Evolutionary conservation across 169 alveolate genomes (phyloP).

Genomic region (Theileria equi): DNA sequence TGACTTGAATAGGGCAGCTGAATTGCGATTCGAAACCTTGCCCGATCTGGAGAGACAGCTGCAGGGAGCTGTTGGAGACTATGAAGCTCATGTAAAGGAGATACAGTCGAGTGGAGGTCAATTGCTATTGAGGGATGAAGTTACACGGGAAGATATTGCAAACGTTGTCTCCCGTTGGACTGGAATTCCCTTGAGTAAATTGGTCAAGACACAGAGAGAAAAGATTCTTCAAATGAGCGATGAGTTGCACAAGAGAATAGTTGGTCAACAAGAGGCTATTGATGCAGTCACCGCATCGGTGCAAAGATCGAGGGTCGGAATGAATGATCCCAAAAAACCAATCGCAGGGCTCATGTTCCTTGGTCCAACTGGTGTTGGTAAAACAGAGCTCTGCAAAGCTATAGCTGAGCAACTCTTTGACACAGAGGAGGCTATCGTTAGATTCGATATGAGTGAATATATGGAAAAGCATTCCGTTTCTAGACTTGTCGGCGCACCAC

Average conservation of each 20-base stretch:
- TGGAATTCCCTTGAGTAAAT: constrained; percentile 81
- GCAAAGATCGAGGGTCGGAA: constrained; percentile 85
- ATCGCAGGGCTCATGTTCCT: constrained; percentile 85
- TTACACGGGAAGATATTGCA: constrained; percentile 82
- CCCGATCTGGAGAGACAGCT: constrained; percentile 82
- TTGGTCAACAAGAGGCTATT: constrained; percentile 83
- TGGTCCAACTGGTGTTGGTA: constrained; percentile 92
- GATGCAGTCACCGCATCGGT: constrained; percentile 77
- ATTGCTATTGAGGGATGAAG: constrained; percentile 76
- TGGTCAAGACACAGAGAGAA: constrained; percentile 79
- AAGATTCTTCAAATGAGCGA: constrained; percentile 75
- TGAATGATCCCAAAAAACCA: constrained; percentile 86
- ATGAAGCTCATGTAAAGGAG: constrained; percentile 66
- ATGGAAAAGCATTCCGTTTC: constrained; percentile 89
- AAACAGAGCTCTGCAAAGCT: constrained; percentile 87
- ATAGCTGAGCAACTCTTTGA: constrained; percentile 86
- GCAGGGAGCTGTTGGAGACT: constrained; percentile 62
- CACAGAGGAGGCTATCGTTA: constrained; percentile 77
- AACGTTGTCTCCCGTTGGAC: constrained; percentile 83
- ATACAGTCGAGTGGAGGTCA: constrained; percentile 58
- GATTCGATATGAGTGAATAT: constrained; percentile 88
- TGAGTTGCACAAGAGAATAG: constrained; percentile 75
- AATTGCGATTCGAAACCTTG: constrained; percentile 81
- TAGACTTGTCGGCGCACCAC: constrained; percentile 88
- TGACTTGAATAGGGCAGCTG: constrained; percentile 84